A percentile compares a stretch with the other conserved stretches of the same genome.
These are phyloP conservation scores for Yarrowia sp. DNA, from an alignment of 805 yeast species.

Conservation along the genomic window DNA sequence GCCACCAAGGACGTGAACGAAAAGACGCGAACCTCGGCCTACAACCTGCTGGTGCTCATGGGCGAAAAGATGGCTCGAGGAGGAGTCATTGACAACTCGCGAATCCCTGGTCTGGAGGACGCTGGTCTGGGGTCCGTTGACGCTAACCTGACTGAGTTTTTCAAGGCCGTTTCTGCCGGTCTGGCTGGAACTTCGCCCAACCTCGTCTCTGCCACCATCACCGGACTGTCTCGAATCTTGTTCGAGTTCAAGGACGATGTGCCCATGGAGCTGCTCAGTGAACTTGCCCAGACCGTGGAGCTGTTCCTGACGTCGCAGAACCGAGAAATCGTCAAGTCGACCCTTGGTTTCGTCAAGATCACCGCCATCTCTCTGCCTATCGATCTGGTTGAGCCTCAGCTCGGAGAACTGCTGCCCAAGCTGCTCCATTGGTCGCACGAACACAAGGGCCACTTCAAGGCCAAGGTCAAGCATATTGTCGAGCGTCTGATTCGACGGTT, in stretches of 20 bases:
- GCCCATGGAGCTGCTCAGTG: conserved; percentile 58
- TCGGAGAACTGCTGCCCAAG: conserved; percentile 63
- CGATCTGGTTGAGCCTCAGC: conserved; percentile 62
- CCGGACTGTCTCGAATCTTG: conserved; percentile 80
- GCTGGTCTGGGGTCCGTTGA: conserved; percentile 56
- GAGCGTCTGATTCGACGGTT: conserved; percentile 88
- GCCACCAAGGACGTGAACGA: conserved; percentile 92
- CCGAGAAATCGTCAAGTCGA: conserved; percentile 89
- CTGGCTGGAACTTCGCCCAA: conserved; percentile 90
- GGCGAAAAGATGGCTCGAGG: conserved; percentile 68
- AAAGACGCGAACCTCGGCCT: conserved; percentile 80
- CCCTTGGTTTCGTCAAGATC: conserved; percentile 70
- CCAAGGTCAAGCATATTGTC: conserved; percentile 86
- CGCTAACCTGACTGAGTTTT: conserved; percentile 74
- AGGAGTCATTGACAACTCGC: conserved; percentile 61
- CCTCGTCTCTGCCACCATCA: conserved; percentile 95
- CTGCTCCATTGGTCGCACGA: conserved; percentile 92
- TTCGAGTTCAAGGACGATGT: conserved; percentile 77
- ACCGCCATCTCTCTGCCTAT: conserved; percentile 82
- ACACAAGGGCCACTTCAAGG: conserved; percentile 91
- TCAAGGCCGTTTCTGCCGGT: conserved; percentile 95
- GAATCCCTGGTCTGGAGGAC: conserved; percentile 62
- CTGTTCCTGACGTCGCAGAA: conserved; percentile 85
- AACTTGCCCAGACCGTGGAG: conserved; percentile 81
- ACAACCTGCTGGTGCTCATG: conserved; percentile 69